Conservation (phyloP, 306 rosid species). For the Biancaea sappan region DNA sequence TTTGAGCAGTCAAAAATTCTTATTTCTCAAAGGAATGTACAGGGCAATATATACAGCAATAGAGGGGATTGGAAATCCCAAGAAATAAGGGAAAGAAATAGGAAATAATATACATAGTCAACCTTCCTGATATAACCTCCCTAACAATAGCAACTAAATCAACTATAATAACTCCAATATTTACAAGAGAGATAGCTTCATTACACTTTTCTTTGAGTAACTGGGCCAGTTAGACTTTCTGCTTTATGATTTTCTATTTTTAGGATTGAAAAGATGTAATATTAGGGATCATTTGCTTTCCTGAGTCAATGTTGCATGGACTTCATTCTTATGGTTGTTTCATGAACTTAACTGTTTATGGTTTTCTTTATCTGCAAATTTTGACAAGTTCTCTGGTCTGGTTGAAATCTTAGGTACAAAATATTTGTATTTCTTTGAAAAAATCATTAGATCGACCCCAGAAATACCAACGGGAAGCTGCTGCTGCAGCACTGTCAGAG, state of each 20-base stretch:
- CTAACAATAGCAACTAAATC: too few species aligned
- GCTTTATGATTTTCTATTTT: slow-evolving; percentile 20
- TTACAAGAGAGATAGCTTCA: too few species aligned
- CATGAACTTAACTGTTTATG: slow-evolving; percentile 3
- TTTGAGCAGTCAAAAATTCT: too few species aligned
- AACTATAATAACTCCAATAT: too few species aligned
- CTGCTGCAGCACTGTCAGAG: slow-evolving; percentile 94
- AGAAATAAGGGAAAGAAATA: too few species aligned
- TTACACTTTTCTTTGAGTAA: neutral
- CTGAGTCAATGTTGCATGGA: slow-evolving; percentile 11
- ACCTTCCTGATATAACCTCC: too few species aligned
- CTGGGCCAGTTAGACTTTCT: slow-evolving; percentile 1
- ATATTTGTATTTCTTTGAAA: slow-evolving; percentile 72
- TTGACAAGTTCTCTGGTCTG: slow-evolving; percentile 25
- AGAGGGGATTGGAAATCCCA: too few species aligned
- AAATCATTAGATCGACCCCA: slow-evolving; percentile 74
- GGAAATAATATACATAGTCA: too few species aligned
- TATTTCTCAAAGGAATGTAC: too few species aligned
- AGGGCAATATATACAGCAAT: too few species aligned
- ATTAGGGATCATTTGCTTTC: slow-evolving; percentile 22
- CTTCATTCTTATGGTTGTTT: neutral
- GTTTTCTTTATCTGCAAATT: slow-evolving; percentile 17
- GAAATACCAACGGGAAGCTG: slow-evolving; percentile 92
- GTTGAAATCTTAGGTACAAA: slow-evolving; percentile 63
- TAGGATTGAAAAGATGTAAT: neutral